Percentiles rank a stretch among this genome's conserved stretches.
Conservation (phyloP, 345 rosid genomes). For the Geranium brycei region DNA sequence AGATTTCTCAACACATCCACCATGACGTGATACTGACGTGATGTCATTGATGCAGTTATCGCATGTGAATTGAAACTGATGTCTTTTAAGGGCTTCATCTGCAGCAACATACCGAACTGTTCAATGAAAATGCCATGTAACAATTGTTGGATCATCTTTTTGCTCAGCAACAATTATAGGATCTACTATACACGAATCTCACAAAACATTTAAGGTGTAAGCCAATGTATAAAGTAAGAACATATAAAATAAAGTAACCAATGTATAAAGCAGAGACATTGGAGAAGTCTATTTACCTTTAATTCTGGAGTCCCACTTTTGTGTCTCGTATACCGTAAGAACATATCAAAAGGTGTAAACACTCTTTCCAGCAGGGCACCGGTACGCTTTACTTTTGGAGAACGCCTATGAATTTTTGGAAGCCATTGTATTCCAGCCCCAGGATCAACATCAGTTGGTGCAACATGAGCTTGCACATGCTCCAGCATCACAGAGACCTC, state of each 20-base stretch:
- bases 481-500: conserved; percentile 93
- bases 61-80: conserved; percentile 70
- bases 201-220: too few species aligned
- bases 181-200: background rate
- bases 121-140: too few species aligned
- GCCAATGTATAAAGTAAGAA: too few species aligned
- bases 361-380: conserved; percentile 98
- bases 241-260: conserved; percentile 1
- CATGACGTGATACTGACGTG: conserved; percentile 97
- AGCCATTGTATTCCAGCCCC: conserved; percentile 99
- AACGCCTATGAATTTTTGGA: conserved; percentile 72
- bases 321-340: conserved; percentile 81
- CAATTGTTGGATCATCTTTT: background rate
- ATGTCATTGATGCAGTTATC: conserved; percentile 90
- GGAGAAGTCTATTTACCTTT: conserved; percentile 44
- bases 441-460: conserved; percentile 99
- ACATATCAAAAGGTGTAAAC: conserved; percentile 98
- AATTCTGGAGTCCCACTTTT: conserved; percentile 93
- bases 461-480: conserved; percentile 98
- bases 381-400: conserved; percentile 89
- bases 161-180: background rate
- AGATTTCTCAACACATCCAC: conserved; percentile 89
- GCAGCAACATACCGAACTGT: conserved; percentile 11
- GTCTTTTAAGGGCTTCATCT: conserved; percentile 97
- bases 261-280: background rate